These are phyloP conservation scores for Rhizopogon salebrosus DNA, from an alignment of 768 basidiomycete genomes.

Conservation along the genomic window DNA sequence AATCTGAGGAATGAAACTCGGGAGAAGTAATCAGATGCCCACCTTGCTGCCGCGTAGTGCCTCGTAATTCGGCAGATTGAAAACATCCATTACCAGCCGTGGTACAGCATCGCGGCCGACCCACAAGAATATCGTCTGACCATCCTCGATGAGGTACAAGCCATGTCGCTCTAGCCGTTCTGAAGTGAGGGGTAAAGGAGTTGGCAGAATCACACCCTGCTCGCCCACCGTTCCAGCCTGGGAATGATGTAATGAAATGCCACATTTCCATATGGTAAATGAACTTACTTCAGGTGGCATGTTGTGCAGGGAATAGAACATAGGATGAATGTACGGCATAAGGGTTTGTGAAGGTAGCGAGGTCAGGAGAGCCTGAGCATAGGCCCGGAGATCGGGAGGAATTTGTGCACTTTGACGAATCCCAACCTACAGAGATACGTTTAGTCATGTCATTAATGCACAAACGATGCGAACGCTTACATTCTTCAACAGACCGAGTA, in stretches of 20 bases:
- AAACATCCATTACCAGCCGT: conserved; percentile 89
- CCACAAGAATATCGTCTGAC: conserved; percentile 97
- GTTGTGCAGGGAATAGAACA: conserved; percentile 93
- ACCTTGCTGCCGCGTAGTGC: conserved; percentile 93
- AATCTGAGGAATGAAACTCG: not conserved
- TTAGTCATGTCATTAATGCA: not conserved
- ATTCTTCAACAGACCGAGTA: conserved; percentile 91
- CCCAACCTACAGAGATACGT: conserved; percentile 57
- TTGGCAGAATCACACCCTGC: conserved; percentile 81
- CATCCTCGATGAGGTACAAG: conserved; percentile 94
- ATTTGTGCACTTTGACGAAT: conserved; percentile 95
- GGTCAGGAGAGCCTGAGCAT: conserved; percentile 88
- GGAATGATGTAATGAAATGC: conserved; percentile 5
- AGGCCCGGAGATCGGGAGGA: conserved; percentile 92
- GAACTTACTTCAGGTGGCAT: conserved; percentile 82
- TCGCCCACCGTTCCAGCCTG: conserved; percentile 92
- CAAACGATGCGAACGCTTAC: conserved; percentile 37
- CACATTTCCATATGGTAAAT: not conserved
- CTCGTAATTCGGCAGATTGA: conserved; percentile 84
- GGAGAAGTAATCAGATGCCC: conserved; percentile 12
- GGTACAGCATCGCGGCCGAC: conserved; percentile 98
- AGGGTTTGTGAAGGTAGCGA: conserved; percentile 88
- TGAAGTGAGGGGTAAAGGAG: conserved; percentile 86
- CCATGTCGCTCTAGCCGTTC: conserved; percentile 94
- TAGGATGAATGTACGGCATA: conserved; percentile 91